Evolutionary conservation across 2,329 filamentous ascomycete genomes (phyloP).

Genomic region (Cladophialophora chaetospira): DNA sequence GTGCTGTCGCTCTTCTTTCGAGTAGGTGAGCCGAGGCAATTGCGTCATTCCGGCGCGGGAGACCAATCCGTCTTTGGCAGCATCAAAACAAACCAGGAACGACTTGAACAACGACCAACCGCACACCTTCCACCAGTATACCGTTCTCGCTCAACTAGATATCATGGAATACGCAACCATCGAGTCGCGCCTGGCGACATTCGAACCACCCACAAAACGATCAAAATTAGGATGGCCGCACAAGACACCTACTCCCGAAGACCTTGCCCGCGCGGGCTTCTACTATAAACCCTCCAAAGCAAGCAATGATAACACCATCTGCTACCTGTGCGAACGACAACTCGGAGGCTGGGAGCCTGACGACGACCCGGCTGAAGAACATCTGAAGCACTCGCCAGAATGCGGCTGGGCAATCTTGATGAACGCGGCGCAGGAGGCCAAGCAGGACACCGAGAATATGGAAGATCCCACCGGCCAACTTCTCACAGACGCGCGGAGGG

Average conservation of each 20-base stretch:
- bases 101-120: neutral
- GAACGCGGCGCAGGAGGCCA: conserved; percentile 61
- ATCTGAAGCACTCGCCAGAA: conserved; percentile 75
- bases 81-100: conserved; percentile 14
- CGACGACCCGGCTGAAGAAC: conserved; percentile 81
- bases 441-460: conserved; percentile 61
- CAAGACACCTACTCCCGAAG: conserved; percentile 63
- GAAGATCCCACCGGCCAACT: conserved; percentile 72
- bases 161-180: conserved; percentile 54
- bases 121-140: neutral
- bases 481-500: conserved; percentile 75
- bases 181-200: conserved; percentile 78
- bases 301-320: conserved; percentile 83
- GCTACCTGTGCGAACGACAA: conserved; percentile 81
- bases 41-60: conserved; percentile 6
- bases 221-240: conserved; percentile 76
- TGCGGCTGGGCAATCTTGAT: conserved; percentile 85
- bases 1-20: neutral
- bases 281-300: conserved; percentile 76
- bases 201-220: conserved; percentile 64
- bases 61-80: conserved; percentile 10
- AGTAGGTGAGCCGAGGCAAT: neutral
- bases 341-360: conserved; percentile 90
- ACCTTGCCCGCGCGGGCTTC: conserved; percentile 89
- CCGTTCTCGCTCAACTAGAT: neutral